phyloP scores from a whole-genome alignment of 2,329 filamentous ascomycete genomes.

The Diplocarpon rosae region DNA sequence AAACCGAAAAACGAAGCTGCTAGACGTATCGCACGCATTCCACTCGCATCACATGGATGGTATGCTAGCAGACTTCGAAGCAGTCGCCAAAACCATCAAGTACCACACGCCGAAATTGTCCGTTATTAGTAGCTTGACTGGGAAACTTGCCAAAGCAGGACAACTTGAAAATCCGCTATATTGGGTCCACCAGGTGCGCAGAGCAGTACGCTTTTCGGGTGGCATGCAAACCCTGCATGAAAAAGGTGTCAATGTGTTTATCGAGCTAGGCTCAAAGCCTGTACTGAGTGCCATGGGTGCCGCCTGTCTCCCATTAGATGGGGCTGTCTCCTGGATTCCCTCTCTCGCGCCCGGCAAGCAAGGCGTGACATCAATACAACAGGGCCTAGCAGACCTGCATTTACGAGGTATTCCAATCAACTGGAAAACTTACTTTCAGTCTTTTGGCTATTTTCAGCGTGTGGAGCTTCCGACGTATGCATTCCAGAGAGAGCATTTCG shows the following conservation, averaged over 20 bases:
- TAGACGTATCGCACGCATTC: conserved; percentile 57
- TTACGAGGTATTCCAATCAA: neutral
- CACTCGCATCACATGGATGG: conserved; percentile 55
- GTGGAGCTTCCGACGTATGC: neutral
- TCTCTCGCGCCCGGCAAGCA: neutral
- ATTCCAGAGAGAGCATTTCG: neutral
- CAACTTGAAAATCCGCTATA: neutral
- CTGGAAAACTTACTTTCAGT: neutral
- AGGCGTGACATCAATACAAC: neutral
- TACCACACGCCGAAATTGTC: conserved; percentile 45
- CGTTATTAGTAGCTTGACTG: conserved; percentile 57
- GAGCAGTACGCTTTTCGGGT: neutral
- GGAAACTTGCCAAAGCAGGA: conserved; percentile 46
- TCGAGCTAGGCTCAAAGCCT: neutral
- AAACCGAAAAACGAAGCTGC: conserved; percentile 48
- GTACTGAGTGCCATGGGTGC: neutral
- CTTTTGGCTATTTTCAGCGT: neutral
- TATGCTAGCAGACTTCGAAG: conserved; percentile 48
- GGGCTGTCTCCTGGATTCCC: neutral
- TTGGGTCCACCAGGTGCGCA: neutral
- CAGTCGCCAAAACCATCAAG: conserved; percentile 37
- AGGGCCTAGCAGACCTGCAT: neutral
- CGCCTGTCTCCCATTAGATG: neutral
- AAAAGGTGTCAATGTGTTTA: neutral
- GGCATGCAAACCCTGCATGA: neutral